These are phyloP conservation scores for Lactarius pseudohatsudake DNA, from an alignment of 768 basidiomycete species.

Conservation along the genomic window DNA sequence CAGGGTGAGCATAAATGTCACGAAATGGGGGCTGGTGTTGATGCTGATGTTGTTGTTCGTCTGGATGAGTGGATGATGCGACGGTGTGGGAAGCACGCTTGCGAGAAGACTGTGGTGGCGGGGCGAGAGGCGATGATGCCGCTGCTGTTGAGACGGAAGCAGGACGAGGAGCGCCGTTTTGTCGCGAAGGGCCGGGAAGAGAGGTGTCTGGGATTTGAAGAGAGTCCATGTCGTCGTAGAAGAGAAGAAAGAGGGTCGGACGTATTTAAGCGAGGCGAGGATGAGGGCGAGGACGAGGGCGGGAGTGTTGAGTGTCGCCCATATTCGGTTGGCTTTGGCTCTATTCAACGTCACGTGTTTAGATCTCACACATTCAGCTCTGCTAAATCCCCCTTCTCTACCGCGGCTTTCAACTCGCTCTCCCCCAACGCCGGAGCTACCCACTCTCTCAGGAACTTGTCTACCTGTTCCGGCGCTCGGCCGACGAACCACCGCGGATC, in stretches of 20 bases:
- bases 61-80: constrained; percentile 49
- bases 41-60: constrained; percentile 36
- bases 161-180: constrained; percentile 46
- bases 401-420: constrained; percentile 52
- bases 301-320: background rate
- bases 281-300: background rate
- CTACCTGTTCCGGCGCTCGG: constrained; percentile 93
- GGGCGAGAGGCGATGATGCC: constrained; percentile 45
- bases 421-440: constrained; percentile 78
- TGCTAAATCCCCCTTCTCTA: constrained; percentile 53
- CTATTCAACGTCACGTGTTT: constrained; percentile 35
- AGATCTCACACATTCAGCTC: constrained; percentile 55
- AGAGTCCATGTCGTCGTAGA: constrained; percentile 35
- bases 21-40: constrained; percentile 45
- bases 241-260: background rate
- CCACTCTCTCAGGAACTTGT: constrained; percentile 83
- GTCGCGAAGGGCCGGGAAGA: constrained; percentile 47
- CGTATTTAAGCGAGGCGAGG: background rate
- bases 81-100: constrained; percentile 76
- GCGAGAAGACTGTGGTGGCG: constrained; percentile 40
- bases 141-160: constrained; percentile 59
- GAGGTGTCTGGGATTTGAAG: constrained; percentile 49
- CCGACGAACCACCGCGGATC: constrained; percentile 91
- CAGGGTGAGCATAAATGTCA: constrained; percentile 83
- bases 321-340: background rate